Percentiles rank a stretch among this genome's conserved stretches.
These are phyloP conservation scores for Clonostachys solani DNA, from an alignment of 2,329 filamentous ascomycete genomes.

Conservation along the genomic window DNA sequence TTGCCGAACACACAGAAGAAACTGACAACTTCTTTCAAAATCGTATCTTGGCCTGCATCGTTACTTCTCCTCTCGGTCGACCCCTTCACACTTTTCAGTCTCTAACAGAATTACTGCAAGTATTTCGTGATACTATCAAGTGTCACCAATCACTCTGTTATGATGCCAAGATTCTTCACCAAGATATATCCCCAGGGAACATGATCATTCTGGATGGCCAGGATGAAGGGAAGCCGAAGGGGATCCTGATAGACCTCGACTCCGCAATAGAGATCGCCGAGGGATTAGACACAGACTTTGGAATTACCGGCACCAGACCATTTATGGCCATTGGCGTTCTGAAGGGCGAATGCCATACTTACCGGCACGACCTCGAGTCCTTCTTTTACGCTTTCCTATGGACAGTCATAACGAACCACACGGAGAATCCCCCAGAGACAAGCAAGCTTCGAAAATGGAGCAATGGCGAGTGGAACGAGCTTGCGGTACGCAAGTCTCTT, in stretches of 20 bases:
- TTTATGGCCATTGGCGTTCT: constrained; percentile 18
- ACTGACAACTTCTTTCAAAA: constrained; percentile 5
- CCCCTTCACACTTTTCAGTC: constrained; percentile 9
- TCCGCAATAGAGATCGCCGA: constrained; percentile 5
- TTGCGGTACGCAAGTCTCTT: constrained; percentile 3
- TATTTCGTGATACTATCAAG: constrained; percentile 10
- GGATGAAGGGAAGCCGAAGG: constrained; percentile 1
- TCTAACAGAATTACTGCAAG: constrained; percentile 7
- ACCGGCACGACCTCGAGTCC: constrained; percentile 18
- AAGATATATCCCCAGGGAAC: constrained; percentile 9
- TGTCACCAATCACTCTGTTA: constrained; percentile 8
- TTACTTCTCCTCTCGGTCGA: constrained; percentile 12
- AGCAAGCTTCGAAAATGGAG: constrained; percentile 9
- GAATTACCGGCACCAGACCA: constrained; percentile 6
- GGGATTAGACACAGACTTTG: neutral
- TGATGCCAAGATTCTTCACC: constrained; percentile 7
- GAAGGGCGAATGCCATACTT: constrained; percentile 5
- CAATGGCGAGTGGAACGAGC: constrained; percentile 4
- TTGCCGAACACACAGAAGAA: neutral
- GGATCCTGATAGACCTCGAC: constrained; percentile 12
- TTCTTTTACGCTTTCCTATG: constrained; percentile 16
- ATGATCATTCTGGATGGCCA: constrained; percentile 7
- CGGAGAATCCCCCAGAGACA: constrained; percentile 3
- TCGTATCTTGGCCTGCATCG: constrained; percentile 8
- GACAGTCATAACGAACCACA: constrained; percentile 3